Conservation (phyloP, 768 basidiomycete species). For the Daedaleopsis nitida region DNA sequence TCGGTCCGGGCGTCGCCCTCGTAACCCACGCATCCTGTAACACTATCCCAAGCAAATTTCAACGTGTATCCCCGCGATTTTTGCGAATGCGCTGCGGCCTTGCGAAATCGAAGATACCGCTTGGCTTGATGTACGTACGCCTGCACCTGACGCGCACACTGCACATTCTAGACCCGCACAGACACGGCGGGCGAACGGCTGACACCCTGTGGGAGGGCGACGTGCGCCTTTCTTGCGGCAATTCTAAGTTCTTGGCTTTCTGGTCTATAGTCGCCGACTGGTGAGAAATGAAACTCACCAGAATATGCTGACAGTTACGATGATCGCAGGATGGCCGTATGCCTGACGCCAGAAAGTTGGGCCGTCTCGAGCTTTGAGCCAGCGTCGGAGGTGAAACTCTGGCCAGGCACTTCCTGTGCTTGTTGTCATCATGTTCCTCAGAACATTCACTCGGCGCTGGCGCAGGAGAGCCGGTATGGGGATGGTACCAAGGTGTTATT, state of each 20-base stretch:
- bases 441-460: no score
- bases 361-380: neutral
- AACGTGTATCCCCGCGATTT: neutral
- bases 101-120: neutral
- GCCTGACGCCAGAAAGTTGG: neutral
- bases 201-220: neutral
- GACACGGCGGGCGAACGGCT: neutral
- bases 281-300: neutral
- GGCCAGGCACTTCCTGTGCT: neutral
- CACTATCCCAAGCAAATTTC: neutral
- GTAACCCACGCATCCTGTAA: neutral
- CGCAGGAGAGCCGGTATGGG: neutral
- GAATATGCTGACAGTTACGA: neutral
- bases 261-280: neutral
- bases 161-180: neutral
- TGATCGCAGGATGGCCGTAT: neutral
- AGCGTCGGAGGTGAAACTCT: neutral
- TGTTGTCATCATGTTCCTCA: neutral
- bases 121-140: neutral
- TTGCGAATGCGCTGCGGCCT: neutral
- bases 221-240: neutral
- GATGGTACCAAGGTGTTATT: neutral
- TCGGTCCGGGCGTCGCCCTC: neutral
- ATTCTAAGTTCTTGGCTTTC: neutral
- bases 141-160: neutral